Percentiles rank a stretch among this genome's conserved stretches.
Conservation (phyloP, 768 basidiomycete species). For the Cytidiella melzeri region DNA sequence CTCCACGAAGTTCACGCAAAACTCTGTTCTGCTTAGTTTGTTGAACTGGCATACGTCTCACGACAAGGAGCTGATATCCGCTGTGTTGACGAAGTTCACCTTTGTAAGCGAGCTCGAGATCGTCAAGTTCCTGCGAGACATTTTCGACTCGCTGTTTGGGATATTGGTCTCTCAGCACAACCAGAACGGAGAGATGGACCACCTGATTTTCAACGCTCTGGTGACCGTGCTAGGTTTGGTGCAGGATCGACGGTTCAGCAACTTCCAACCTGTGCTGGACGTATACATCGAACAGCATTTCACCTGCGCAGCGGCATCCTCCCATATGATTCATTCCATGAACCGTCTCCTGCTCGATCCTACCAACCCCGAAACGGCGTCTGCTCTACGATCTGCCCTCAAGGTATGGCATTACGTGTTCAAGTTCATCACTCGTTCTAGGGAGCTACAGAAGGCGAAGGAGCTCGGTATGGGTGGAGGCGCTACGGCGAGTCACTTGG, state of each 20-base stretch:
- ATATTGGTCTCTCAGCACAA: slow-evolving; percentile 77
- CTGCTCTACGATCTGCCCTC: slow-evolving; percentile 77
- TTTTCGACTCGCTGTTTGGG: slow-evolving; percentile 89
- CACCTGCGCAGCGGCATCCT: slow-evolving; percentile 70
- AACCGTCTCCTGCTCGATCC: slow-evolving; percentile 73
- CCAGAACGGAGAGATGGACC: slow-evolving; percentile 72
- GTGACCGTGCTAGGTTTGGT: slow-evolving; percentile 90
- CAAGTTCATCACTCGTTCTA: slow-evolving; percentile 87
- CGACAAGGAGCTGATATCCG: slow-evolving; percentile 59
- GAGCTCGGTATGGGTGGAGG: slow-evolving; percentile 76
- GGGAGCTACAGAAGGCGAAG: slow-evolving; percentile 80
- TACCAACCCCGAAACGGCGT: slow-evolving; percentile 63
- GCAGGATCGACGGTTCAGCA: slow-evolving; percentile 90
- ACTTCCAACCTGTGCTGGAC: slow-evolving; percentile 90
- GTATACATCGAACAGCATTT: slow-evolving; percentile 92
- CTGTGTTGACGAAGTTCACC: slow-evolving; percentile 76
- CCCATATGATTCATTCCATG: slow-evolving; percentile 85
- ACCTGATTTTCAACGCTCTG: slow-evolving; percentile 83
- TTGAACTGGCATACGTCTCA: slow-evolving; percentile 73
- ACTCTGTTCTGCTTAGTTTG: slow-evolving; percentile 72
- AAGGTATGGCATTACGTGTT: slow-evolving; percentile 98
- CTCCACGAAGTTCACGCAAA: slow-evolving; percentile 90
- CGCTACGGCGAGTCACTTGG: slow-evolving; percentile 81
- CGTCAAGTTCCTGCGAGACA: slow-evolving; percentile 84
- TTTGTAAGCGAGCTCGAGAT: slow-evolving; percentile 95